Base-by-base conservation (phyloP, 2,329 filamentous ascomycete genomes). In the Beauveria brongniartii region DNA sequence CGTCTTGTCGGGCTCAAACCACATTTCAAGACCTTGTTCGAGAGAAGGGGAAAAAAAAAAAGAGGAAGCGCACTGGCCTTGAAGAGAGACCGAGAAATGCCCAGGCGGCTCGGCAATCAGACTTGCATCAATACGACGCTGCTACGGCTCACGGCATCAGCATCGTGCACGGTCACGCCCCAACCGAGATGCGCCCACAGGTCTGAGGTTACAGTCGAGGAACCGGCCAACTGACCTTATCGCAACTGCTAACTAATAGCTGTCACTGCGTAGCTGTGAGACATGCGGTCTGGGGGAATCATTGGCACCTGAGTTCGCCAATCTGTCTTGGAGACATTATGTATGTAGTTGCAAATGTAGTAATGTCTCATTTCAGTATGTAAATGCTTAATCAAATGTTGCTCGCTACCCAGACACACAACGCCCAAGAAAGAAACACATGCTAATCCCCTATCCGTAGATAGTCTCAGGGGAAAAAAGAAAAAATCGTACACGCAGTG, bases 91-190 rank as follows among this genome's bases (percentile, higher is more conserved):
- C 20, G 41, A 56, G n/a, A 47, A 9, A 46, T 56, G 41, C 41
- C 20, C 41, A 37, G 34, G 34, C 34, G 34, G 34, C 34, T 37
- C 34, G 34, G 34, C 34, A 37, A 37, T 37, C 34, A 37, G 34
- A 54, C 41, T 40, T 55, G 53, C 28, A 47, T 47, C 41, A 26
- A 28, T 57, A 44, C 55, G 9, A 57, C 55, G n/a, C 43, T 57
- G 40, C 43, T 24, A 57, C 55, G 44, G 55, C 55, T 48, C 44
- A 57, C 55, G 55, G 55, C 55, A 57, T 57, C 55, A 41, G 48
- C 48, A 52, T 52, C 48, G 16, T 14, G 51, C 51, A 12, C 48
- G 9, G 24, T 37, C 48, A 52, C 20, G 44, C 30, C 22, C 24
- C 22, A 3, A 46, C 20, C 43, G 12, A 47, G 43, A 47, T 37